A percentile compares a stretch with the other conserved stretches of the same genome.
phyloP scores from a whole-genome alignment of 441 rosid species.

The Bocquillonia castaneifolia region DNA sequence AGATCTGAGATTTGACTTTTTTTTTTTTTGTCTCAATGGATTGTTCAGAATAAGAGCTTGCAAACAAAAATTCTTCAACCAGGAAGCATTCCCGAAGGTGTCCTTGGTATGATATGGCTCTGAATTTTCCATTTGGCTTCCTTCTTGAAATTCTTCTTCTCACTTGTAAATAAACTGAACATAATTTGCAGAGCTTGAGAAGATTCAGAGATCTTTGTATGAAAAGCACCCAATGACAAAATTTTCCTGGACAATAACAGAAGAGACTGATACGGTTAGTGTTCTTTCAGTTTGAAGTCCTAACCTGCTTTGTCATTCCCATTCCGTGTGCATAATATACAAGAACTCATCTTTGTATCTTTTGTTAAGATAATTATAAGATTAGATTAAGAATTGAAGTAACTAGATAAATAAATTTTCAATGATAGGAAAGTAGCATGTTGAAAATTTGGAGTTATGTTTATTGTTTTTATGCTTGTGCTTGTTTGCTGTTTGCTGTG shows the following conservation, averaged over 20 bases:
- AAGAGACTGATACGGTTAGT: slow-evolving; percentile 83
- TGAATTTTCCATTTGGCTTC: slow-evolving; percentile 1
- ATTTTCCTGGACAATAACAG: slow-evolving; percentile 85
- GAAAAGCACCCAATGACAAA: slow-evolving; percentile 92
- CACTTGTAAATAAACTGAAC: slow-evolving; percentile 12
- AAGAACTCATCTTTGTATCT: neutral
- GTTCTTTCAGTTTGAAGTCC: slow-evolving; percentile 15
- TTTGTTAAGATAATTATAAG: neutral
- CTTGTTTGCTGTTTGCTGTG: neutral
- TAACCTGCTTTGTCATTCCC: neutral
- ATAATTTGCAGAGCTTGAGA: slow-evolving; percentile 69
- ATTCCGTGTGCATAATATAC: slow-evolving; percentile 13
- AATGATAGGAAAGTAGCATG: neutral
- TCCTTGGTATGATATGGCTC: slow-evolving; percentile 52
- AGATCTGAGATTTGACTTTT: neutral
- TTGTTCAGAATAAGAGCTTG: slow-evolving; percentile 57
- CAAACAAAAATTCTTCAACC: slow-evolving; percentile 64
- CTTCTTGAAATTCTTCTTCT: slow-evolving; percentile 17
- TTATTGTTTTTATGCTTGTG: neutral
- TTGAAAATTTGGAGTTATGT: neutral
- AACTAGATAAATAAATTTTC: neutral
- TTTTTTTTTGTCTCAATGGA: neutral
- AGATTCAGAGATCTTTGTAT: slow-evolving; percentile 81
- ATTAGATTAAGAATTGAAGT: neutral
- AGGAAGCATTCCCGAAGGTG: slow-evolving; percentile 54